Evolutionary conservation across 2,329 filamentous ascomycete genomes (phyloP).

Genomic region (Clarireedia paspali): DNA sequence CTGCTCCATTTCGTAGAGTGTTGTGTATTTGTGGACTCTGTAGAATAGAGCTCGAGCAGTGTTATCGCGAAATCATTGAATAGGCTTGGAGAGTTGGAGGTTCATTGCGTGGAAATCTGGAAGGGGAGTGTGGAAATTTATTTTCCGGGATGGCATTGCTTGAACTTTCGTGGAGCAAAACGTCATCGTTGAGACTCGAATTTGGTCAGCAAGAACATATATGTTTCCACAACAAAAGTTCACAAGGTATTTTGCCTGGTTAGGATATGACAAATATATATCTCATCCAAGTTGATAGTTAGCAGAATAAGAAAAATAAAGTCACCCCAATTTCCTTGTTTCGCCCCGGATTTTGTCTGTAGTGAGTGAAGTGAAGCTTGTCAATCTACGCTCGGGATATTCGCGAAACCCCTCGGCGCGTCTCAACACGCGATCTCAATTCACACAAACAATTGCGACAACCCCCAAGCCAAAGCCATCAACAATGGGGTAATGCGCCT

Average conservation of each 20-base stretch:
- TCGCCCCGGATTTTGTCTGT: background rate
- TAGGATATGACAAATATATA: background rate
- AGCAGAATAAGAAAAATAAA: too few relatives aligned
- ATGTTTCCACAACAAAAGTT: background rate
- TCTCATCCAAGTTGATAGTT: too few relatives aligned
- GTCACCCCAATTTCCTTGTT: background rate
- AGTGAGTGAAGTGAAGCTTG: background rate
- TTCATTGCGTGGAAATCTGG: background rate
- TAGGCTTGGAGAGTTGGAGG: background rate
- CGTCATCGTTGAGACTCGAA: conserved; percentile 4
- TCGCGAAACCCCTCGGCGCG: conserved; percentile 8
- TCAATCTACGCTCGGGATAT: background rate
- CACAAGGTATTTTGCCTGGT: background rate
- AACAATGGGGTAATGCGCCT: background rate
- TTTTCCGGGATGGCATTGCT: background rate
- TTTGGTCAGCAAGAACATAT: background rate
- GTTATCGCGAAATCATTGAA: conserved; percentile 21
- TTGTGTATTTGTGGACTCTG: background rate
- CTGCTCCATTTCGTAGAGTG: conserved; percentile 19
- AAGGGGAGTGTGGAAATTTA: background rate
- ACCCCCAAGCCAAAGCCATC: background rate
- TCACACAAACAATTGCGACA: background rate
- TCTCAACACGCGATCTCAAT: background rate
- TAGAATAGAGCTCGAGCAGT: background rate
- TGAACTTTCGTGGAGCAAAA: background rate